Evolutionary conservation across 495 filamentous ascomycete species (phyloP).

Genomic region (Neurospora intermedia): DNA sequence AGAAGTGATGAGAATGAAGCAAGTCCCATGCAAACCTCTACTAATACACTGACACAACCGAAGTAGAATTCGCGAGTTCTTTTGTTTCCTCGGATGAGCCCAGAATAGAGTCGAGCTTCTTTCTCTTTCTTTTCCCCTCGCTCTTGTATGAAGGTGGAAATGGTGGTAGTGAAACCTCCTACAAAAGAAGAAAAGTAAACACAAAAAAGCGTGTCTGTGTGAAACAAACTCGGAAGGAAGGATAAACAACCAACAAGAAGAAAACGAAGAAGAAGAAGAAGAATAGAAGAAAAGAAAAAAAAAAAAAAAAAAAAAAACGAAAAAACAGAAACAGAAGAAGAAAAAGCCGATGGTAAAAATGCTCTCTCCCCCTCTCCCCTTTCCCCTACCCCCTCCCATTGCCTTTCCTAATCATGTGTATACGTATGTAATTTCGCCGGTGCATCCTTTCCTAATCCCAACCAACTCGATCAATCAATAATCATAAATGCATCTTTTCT

Average conservation of each 20-base stretch:
- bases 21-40: neutral
- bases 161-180: neutral
- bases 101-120: neutral
- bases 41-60: neutral
- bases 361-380: neutral
- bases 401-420: neutral
- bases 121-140: neutral
- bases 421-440: neutral
- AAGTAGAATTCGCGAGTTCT: neutral
- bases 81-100: neutral
- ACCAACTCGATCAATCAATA: neutral
- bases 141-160: neutral
- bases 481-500: neutral
- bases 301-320: neutral
- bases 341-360: neutral
- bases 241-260: neutral
- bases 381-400: neutral
- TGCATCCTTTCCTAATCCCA: neutral
- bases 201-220: neutral
- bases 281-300: neutral
- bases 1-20: neutral
- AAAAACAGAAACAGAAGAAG: neutral
- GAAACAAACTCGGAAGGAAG: neutral
- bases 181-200: neutral
- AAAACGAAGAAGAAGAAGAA: neutral